A percentile compares a stretch with the other conserved stretches of the same genome.
phyloP scores from a whole-genome alignment of 140 eudicot genomes.

The Anethum foeniculum region DNA sequence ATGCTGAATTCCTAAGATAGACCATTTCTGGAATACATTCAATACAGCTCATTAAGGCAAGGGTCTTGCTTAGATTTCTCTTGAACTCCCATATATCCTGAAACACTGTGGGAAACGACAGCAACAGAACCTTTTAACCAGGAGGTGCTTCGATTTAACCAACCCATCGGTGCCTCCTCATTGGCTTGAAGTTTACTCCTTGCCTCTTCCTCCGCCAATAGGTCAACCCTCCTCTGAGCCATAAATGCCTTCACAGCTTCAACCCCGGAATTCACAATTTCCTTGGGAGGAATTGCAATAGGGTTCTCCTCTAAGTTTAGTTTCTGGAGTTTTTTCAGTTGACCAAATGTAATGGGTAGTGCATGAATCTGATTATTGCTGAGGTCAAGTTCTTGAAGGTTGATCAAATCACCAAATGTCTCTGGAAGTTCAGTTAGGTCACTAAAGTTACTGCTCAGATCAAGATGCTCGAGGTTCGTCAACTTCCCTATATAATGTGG shows the following conservation, averaged over 20 bases:
- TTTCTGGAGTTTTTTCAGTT: slow-evolving; percentile 56
- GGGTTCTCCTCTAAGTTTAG: slow-evolving; percentile 83
- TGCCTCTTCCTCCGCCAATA: slow-evolving; percentile 50
- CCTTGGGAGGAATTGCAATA: slow-evolving; percentile 63
- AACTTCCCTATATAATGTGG: slow-evolving; percentile 63
- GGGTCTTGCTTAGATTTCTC: slow-evolving; percentile 37
- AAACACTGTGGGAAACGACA: slow-evolving; percentile 45
- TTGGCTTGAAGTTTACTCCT: slow-evolving; percentile 33
- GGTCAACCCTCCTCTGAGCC: slow-evolving; percentile 73
- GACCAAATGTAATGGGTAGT: slow-evolving; percentile 69
- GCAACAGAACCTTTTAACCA: slow-evolving; percentile 57
- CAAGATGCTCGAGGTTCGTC: slow-evolving; percentile 61
- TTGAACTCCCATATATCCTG: slow-evolving; percentile 32
- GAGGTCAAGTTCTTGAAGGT: slow-evolving; percentile 72
- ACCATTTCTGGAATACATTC: slow-evolving; percentile 15
- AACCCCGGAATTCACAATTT: slow-evolving; percentile 56
- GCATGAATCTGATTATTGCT: slow-evolving; percentile 86
- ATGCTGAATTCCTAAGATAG: neutral
- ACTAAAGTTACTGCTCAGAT: slow-evolving; percentile 74
- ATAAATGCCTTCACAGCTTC: slow-evolving; percentile 62
- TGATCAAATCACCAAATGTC: slow-evolving; percentile 62
- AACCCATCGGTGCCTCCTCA: slow-evolving; percentile 36
- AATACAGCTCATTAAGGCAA: slow-evolving; percentile 62
- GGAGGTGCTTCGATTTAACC: slow-evolving; percentile 57
- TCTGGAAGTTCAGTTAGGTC: slow-evolving; percentile 78